Percentiles rank a stretch among this genome's conserved stretches.
Conservation (phyloP, 1,284 basidiomycete species). For the Ganoderma lingzhi region DNA sequence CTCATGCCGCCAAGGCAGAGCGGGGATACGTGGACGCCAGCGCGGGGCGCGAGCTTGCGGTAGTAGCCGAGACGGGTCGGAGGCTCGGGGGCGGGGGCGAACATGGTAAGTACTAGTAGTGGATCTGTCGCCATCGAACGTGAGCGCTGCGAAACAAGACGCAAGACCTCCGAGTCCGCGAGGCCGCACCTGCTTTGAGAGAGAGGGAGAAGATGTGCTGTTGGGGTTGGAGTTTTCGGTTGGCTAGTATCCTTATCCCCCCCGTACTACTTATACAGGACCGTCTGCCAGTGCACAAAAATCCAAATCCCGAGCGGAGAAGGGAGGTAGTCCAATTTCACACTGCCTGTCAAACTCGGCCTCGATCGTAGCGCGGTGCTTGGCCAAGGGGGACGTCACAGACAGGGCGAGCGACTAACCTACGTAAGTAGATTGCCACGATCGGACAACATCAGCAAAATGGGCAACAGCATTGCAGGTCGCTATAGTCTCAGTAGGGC, state of each 20-base stretch:
- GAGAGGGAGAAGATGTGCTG: background rate
- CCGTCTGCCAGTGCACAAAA: background rate
- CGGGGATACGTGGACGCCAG: slow-evolving; percentile 22
- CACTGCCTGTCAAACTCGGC: background rate
- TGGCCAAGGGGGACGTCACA: background rate
- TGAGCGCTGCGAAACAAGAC: background rate
- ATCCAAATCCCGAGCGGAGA: background rate
- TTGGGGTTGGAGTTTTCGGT: too few species aligned
- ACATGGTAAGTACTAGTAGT: background rate
- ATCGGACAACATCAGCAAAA: background rate
- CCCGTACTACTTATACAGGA: background rate
- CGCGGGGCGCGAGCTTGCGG: slow-evolving; percentile 24
- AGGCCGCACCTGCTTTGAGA: background rate
- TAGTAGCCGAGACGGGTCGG: slow-evolving; percentile 23
- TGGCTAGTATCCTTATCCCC: too few species aligned
- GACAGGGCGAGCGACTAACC: too few species aligned
- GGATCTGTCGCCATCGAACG: background rate
- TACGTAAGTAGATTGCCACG: background rate
- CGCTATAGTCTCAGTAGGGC: too few species aligned
- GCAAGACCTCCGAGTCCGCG: background rate
- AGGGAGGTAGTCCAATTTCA: background rate
- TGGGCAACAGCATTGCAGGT: too few species aligned
- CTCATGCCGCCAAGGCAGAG: slow-evolving; percentile 59
- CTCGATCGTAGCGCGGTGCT: background rate
- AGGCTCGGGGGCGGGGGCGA: slow-evolving; percentile 15